Conservation (phyloP, 257 asterid genomes). For the Solanum appendiculatum region DNA sequence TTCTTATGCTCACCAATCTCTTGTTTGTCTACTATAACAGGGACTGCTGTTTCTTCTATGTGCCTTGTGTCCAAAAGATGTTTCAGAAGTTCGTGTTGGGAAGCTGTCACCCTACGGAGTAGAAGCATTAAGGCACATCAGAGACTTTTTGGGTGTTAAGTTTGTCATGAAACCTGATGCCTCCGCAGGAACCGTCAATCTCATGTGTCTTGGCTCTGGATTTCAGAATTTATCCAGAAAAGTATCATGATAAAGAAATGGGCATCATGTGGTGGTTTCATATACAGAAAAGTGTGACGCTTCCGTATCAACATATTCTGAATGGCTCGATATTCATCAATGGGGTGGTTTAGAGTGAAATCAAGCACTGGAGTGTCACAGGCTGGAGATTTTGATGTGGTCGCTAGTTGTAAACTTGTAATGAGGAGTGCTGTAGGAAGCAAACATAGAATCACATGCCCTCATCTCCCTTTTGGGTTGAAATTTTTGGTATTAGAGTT, state of each 20-base stretch:
- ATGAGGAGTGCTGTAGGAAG: background rate
- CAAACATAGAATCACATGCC: background rate
- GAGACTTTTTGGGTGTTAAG: constrained; percentile 66
- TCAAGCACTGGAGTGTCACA: background rate
- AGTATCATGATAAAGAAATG: constrained; percentile 30
- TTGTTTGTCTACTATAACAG: constrained; percentile 24
- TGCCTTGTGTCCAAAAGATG: constrained; percentile 81
- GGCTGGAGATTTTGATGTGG: background rate
- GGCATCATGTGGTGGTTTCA: background rate
- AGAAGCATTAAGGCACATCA: constrained; percentile 54
- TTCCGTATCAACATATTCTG: background rate
- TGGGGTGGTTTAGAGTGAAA: background rate
- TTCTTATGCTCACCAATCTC: background rate
- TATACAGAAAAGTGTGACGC: background rate
- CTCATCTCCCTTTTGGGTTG: background rate
- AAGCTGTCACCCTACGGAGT: constrained; percentile 73
- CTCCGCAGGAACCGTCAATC: constrained; percentile 60
- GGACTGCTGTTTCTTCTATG: constrained; percentile 83
- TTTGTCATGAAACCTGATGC: constrained; percentile 77
- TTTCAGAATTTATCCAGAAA: constrained; percentile 76
- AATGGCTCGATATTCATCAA: background rate
- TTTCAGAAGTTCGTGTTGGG: constrained; percentile 83
- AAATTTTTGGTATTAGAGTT: background rate
- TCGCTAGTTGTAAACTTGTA: background rate
- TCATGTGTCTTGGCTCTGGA: constrained; percentile 83